Percentiles rank a stretch among this genome's conserved stretches.
phyloP scores from a whole-genome alignment of 1,284 basidiomycete genomes.

The Trametes hirsuta region DNA sequence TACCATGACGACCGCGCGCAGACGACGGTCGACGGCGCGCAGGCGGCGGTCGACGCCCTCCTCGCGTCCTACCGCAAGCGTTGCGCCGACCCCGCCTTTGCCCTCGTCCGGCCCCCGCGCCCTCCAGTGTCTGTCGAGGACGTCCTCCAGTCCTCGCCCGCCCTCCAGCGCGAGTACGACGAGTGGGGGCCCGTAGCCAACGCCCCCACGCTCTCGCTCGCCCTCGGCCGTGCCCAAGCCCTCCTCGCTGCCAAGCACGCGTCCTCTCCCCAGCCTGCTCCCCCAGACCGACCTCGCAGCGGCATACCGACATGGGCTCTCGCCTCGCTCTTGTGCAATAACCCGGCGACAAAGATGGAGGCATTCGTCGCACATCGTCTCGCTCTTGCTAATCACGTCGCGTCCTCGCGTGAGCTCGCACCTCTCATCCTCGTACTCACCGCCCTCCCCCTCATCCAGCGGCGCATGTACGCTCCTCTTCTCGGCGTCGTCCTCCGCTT shows the following conservation, averaged over 20 bases:
- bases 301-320: conserved; percentile 54
- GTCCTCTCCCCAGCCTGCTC: not conserved
- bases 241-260: conserved; percentile 1
- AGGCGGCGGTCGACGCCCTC: not conserved
- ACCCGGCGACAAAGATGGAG: conserved; percentile 45
- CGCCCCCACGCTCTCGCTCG: conserved; percentile 7
- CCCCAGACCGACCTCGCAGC: conserved; percentile 8
- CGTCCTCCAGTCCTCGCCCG: not conserved
- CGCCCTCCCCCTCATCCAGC: conserved; percentile 51
- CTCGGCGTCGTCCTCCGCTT: conserved; percentile 48
- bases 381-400: conserved; percentile 41
- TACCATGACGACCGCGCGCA: not conserved
- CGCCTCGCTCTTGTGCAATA: conserved; percentile 53
- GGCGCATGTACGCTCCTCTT: conserved; percentile 48
- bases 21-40: not conserved
- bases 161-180: conserved; percentile 4
- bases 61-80: conserved; percentile 1
- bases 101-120: not conserved
- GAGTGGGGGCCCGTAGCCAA: conserved; percentile 15
- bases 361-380: conserved; percentile 44
- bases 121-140: not conserved
- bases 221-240: conserved; percentile 11
- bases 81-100: conserved; percentile 1
- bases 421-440: conserved; percentile 51
- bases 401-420: conserved; percentile 36